Percentiles rank a stretch among this genome's conserved stretches.
These are phyloP conservation scores for Apiospora malaysiana DNA, from an alignment of 2,329 filamentous ascomycete genomes.

Conservation along the genomic window DNA sequence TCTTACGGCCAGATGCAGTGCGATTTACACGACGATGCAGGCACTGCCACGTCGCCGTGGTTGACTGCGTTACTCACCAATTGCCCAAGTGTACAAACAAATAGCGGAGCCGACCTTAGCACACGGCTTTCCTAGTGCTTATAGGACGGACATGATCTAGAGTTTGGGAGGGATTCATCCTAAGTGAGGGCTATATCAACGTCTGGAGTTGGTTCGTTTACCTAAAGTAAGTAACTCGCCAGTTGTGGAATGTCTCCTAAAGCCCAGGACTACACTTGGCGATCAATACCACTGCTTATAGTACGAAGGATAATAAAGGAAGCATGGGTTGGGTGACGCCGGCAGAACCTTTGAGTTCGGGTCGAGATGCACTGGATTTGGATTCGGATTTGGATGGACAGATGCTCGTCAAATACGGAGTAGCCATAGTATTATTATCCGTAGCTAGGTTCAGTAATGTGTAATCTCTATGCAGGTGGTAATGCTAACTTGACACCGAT, in stretches of 20 bases:
- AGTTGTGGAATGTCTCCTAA: too few species aligned
- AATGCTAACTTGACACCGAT: neutral
- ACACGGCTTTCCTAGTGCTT: neutral
- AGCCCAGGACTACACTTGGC: too few species aligned
- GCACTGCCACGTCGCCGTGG: constrained; percentile 9
- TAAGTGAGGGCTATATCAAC: neutral
- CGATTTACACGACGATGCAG: neutral
- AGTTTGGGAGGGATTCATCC: neutral
- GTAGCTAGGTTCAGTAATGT: neutral
- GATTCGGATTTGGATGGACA: neutral
- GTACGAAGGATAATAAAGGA: too few species aligned
- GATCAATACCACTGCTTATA: too few species aligned
- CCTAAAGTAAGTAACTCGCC: too few species aligned
- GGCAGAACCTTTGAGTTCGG: too few species aligned
- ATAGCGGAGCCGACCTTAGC: neutral
- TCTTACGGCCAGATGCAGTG: constrained; percentile 1
- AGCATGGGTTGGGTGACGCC: too few species aligned
- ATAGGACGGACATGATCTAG: neutral
- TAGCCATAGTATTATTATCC: neutral
- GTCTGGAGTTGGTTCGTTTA: neutral
- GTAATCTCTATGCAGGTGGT: neutral
- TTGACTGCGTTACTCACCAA: neutral
- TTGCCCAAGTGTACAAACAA: neutral
- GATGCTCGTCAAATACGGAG: neutral
- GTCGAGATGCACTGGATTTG: too few species aligned